Evolutionary conservation across 2,329 filamentous ascomycete species (phyloP), one percentile per base, ranked within the genome.

Genomic region (Juglanconis oblonga): DNA sequence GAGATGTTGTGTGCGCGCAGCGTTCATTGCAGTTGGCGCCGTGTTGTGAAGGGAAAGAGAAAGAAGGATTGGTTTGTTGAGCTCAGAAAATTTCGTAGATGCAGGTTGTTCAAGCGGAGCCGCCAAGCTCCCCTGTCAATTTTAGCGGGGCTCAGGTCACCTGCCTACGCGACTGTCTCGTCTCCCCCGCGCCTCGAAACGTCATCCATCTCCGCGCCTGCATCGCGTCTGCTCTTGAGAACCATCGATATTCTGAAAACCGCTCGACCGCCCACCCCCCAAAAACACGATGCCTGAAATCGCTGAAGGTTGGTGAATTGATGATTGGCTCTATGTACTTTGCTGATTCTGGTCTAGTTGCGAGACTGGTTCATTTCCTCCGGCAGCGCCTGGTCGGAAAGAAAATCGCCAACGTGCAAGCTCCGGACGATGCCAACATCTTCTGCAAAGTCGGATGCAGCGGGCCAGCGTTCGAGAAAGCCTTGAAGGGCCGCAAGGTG

Each of bases 371-470:
- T 53, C 90, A 97, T 72, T 96, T 88, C 72, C 85, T 99, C 44
- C 87, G 86, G 62, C 87, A 89, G 65, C 85, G 92, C 73, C 82
- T 96, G n/a, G 89, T 96, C 33, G 92, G 91, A 58, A 95, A 91
- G 76, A 90, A 82, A 9, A 87, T 99, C 62, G 77, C 81, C 51
- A 84, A 82, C 45, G 89, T 91, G 57, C 79, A 83, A 31, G 88
- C 91, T 11, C 82, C 88, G 64, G 88, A 97, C 68, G 94, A 99
- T 76, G 78, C 80, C 67, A 94, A 90, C 70, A 83, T 99, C 5
- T 99, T 93, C 74, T 92, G 93, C 67, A 97, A 98, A 75, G 92
- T 87, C 24, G 92, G 93, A 35, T 96, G 90, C 0, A 91, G 84
- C 17, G 91, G 88, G 0, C 74, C 84, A 0, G 89, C 88, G 35